Conservation (phyloP, 2,329 filamentous ascomycete species). For the Neofusicoccum sp. region DNA sequence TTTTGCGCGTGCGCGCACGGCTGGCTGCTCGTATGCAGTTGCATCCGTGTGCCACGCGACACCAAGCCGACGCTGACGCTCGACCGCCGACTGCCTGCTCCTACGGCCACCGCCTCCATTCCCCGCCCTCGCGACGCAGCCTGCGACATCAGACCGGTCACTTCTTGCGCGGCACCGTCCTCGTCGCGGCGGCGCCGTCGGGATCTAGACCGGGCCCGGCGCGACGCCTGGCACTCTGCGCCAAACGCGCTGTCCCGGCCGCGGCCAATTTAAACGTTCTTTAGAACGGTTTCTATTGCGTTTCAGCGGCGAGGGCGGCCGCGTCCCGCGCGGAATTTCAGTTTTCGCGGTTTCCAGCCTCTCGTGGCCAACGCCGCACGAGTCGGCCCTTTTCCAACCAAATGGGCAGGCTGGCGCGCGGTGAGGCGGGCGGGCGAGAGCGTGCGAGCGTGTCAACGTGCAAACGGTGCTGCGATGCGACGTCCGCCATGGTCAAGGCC, state of each 20-base stretch:
- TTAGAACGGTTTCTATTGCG: slow-evolving; percentile 10
- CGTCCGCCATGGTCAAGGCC: background rate
- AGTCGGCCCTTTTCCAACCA: slow-evolving; percentile 13
- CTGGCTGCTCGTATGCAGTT: background rate
- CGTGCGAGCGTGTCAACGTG: background rate
- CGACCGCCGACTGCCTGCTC: background rate
- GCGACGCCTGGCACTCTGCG: background rate
- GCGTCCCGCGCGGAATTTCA: slow-evolving; percentile 4
- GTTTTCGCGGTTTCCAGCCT: background rate
- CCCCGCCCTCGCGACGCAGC: background rate
- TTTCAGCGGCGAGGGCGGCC: slow-evolving; percentile 7
- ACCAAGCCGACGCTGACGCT: background rate
- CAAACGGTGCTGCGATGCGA: slow-evolving; percentile 4
- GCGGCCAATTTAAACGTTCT: slow-evolving; percentile 14
- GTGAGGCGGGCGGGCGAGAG: background rate
- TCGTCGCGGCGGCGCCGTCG: background rate
- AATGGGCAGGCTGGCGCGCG: background rate
- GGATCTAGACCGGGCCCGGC: slow-evolving; percentile 8
- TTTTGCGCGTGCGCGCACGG: background rate
- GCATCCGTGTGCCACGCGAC: slow-evolving; percentile 7
- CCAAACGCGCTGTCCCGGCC: background rate
- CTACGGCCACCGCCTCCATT: background rate
- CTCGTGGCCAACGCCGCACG: background rate
- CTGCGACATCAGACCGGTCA: slow-evolving; percentile 6
- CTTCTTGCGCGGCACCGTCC: background rate